phyloP scores from a whole-genome alignment of 345 rosid genomes.

The Citrus medica region DNA sequence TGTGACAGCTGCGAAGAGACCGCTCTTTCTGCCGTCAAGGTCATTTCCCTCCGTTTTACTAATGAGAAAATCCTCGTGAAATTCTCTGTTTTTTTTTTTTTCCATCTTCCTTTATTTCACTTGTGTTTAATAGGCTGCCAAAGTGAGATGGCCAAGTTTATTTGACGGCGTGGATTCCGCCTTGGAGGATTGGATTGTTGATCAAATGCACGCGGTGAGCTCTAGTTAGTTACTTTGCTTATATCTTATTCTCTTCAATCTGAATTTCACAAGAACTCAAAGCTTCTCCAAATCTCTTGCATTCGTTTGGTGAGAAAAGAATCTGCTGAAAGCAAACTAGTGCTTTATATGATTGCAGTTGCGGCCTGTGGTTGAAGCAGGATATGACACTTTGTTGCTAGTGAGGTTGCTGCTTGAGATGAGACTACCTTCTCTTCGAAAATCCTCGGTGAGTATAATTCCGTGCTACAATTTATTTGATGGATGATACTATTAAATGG shows the following conservation, averaged over 20 bases:
- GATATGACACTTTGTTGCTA: constrained; percentile 78
- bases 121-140: constrained; percentile 55
- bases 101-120: not conserved
- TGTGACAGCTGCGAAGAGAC: constrained; percentile 95
- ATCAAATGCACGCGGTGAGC: constrained; percentile 75
- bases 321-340: not conserved
- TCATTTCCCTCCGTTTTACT: not conserved
- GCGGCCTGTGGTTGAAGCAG: constrained; percentile 93
- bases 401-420: constrained; percentile 77
- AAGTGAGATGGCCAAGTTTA: constrained; percentile 76
- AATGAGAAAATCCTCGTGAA: too few relatives aligned
- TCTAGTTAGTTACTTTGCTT: not conserved
- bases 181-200: constrained; percentile 78
- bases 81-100: not conserved
- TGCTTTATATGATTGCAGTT: constrained; percentile 38
- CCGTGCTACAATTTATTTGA: too few relatives aligned
- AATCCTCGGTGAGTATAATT: constrained; percentile 58
- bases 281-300: too few relatives aligned
- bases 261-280: too few relatives aligned
- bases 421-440: constrained; percentile 60
- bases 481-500: not conserved
- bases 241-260: too few relatives aligned
- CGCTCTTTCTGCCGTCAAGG: constrained; percentile 94
- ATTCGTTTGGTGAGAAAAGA: not conserved
- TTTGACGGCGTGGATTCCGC: constrained; percentile 60